phyloP scores from a whole-genome alignment of 2,329 filamentous ascomycete genomes.

The Boeremia lycopersici region DNA sequence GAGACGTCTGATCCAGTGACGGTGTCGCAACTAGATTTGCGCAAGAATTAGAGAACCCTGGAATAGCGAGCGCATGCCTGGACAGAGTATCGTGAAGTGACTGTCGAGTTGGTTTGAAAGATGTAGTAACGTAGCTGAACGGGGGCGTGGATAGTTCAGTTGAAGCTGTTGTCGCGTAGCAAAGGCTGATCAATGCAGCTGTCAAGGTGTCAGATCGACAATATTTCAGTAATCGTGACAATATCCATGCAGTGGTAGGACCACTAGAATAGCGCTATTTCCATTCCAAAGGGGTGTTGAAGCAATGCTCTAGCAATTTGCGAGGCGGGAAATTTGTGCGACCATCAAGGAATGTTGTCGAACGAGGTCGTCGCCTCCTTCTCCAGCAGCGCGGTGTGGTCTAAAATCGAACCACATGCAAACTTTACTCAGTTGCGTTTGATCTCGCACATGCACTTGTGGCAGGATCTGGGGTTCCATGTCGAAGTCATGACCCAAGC shows the following conservation, averaged over 20 bases:
- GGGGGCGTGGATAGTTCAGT: not conserved
- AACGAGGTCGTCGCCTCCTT: not conserved
- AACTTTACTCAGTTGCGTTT: slow-evolving; percentile 4
- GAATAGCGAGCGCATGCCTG: slow-evolving; percentile 4
- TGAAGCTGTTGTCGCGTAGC: not conserved
- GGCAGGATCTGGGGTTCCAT: not conserved
- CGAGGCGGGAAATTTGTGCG: slow-evolving; percentile 4
- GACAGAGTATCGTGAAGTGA: not conserved
- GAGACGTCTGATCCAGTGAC: not conserved
- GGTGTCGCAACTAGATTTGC: not conserved
- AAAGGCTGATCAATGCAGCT: slow-evolving; percentile 3
- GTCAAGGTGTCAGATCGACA: slow-evolving; percentile 6
- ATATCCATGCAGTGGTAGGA: slow-evolving; percentile 10
- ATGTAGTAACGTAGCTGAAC: not conserved
- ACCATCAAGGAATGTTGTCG: slow-evolving; percentile 12
- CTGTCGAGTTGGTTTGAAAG: not conserved
- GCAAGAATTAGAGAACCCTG: not conserved
- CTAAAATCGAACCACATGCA: not conserved
- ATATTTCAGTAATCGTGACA: slow-evolving; percentile 13
- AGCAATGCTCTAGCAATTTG: slow-evolving; percentile 7
- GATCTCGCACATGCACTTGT: not conserved
- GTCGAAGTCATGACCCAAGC: not conserved
- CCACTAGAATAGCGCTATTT: slow-evolving; percentile 4
- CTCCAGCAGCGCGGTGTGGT: not conserved
- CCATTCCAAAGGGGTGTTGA: slow-evolving; percentile 13